A percentile compares a stretch with the other conserved stretches of the same genome.
These are phyloP conservation scores for sorghum (Sorghum bicolor) DNA, from an alignment of 176 grass and related monocot species.

Conservation along the genomic window DNA sequence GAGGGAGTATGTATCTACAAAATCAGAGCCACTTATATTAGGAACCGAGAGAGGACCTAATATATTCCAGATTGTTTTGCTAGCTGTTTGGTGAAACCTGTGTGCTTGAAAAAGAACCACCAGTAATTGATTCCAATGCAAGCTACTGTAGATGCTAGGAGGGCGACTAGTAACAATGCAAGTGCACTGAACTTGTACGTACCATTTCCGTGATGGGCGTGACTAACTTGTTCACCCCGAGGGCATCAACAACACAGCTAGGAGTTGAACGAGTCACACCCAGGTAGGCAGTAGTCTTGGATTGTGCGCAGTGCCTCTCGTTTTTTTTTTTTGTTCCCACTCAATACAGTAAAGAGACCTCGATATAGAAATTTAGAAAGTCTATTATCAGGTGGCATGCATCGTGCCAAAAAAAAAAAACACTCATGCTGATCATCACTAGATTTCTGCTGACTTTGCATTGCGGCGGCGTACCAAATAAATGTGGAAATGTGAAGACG, in stretches of 20 bases:
- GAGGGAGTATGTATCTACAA: no score
- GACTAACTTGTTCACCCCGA: no score
- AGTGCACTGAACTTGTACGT: constrained; percentile 1
- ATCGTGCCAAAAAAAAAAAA: neutral
- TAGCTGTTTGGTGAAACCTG: neutral
- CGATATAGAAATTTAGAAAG: neutral
- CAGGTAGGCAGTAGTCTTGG: no score
- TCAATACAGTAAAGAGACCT: neutral
- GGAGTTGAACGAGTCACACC: no score
- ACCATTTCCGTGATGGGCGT: no score
- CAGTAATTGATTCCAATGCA: neutral
- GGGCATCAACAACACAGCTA: no score
- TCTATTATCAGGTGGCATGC: neutral
- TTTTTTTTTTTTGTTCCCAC: no score
- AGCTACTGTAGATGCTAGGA: no score
- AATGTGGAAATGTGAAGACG: constrained; percentile 23
- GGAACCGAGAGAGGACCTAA: no score
- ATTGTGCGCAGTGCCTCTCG: neutral
- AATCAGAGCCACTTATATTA: no score
- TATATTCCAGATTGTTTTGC: no score
- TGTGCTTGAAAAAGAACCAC: neutral
- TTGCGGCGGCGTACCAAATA: neutral
- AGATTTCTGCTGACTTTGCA: neutral
- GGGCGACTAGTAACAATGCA: no score
- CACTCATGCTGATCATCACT: neutral